Evolutionary conservation across 1,139 yeast genomes (phyloP), one percentile per base, ranked within the genome.

Genomic region (Meyerozyma athensensis): DNA sequence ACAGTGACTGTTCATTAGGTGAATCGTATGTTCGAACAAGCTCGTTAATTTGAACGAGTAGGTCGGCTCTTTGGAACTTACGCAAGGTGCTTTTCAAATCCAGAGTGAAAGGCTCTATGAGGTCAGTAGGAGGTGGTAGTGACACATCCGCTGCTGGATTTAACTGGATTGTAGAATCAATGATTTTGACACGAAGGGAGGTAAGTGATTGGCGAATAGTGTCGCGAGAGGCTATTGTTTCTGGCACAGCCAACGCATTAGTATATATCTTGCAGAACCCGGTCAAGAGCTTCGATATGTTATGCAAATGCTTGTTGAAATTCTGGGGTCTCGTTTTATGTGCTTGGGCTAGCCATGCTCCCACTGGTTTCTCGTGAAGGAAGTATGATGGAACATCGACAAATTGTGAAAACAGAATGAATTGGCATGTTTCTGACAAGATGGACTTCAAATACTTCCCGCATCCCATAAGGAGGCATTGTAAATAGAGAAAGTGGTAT

Each of bases 401-500:
- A 28, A 28, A n/a, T 7, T n/a, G 32, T 8, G 32, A 16, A 8
- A 17, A 9, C 7, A 12, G 14, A 13, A 28, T 12, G 18, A 17
- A 16, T 10, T 12, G n/a, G 20, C 32, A 28, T 3, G 21, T 28
- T 3, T 18, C 32, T 10, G 10, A n/a, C 9, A 28, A 16, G 10
- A 28, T 28, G 32, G 32, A 14, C 19, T 9, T 8, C 5, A 17
- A 9, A 7, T 16, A 28, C 20, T 28, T 28, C 7, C 20, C 18
- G 32, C 20, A 28, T 8, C 20, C n/a, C 20, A 28, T 9, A 14
- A 28, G 32, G n/a, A 28, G 20, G n/a, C 20, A 16, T 16, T 28
- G 32, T 12, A 28, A 9, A 13, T 28, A 28, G n/a, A 28, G 20
- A 18, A 28, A 28, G 21, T 28, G 32, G 12, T 28, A 28, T 6